phyloP scores from a whole-genome alignment of 257 asterid genomes.

The Handroanthus guayacan region DNA sequence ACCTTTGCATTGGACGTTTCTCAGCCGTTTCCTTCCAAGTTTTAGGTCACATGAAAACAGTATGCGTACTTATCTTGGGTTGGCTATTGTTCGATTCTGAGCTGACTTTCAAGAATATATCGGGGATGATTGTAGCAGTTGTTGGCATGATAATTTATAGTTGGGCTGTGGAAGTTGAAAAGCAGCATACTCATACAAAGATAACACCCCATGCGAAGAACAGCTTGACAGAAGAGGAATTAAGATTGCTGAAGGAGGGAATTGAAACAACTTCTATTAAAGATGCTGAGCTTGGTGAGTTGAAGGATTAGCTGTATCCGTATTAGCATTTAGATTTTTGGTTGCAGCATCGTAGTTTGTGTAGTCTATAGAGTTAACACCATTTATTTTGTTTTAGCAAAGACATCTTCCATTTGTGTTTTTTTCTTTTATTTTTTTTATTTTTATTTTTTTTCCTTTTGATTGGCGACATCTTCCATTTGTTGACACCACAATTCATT shows the following conservation, averaged over 20 bases:
- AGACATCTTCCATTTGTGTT: not conserved
- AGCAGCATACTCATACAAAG: conserved; percentile 56
- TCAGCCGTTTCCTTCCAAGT: conserved; percentile 99
- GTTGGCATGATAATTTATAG: conserved; percentile 93
- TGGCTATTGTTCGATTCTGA: conserved; percentile 94
- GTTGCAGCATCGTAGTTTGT: conserved; percentile 31
- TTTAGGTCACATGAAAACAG: conserved; percentile 96
- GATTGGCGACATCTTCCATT: not conserved
- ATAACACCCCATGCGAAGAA: conserved; percentile 57
- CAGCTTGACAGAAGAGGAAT: conserved; percentile 94
- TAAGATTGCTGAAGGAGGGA: conserved; percentile 82
- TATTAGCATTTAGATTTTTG: not conserved
- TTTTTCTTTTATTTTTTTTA: too few species aligned
- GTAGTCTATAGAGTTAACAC: conserved; percentile 43
- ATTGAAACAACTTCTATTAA: conserved; percentile 47
- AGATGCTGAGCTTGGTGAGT: conserved; percentile 64
- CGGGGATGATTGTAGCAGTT: conserved; percentile 89
- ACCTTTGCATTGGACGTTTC: conserved; percentile 95
- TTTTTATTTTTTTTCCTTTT: too few species aligned
- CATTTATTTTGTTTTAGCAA: conserved; percentile 19
- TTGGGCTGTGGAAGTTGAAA: conserved; percentile 96
- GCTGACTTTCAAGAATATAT: conserved; percentile 84
- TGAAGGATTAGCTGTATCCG: conserved; percentile 37
- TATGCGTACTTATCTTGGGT: conserved; percentile 86
- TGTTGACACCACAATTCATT: not conserved